phyloP scores from a whole-genome alignment of 441 rosid species.

The Biscutella laevigata region DNA sequence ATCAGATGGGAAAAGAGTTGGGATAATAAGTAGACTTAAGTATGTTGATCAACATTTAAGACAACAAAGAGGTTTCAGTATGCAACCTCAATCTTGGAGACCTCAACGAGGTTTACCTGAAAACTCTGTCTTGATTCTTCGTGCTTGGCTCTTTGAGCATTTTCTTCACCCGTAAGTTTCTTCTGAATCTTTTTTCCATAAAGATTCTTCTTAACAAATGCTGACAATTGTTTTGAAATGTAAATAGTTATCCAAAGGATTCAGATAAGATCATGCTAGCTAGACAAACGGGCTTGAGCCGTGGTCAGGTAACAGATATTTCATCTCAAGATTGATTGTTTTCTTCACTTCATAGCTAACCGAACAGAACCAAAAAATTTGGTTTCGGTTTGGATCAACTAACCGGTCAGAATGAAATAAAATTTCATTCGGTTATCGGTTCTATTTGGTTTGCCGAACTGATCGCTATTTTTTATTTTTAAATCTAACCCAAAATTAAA shows the following conservation, averaged over 20 bases:
- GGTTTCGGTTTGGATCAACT: too few species aligned
- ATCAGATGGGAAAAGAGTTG: constrained; percentile 58
- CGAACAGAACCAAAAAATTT: too few species aligned
- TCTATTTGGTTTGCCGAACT: too few species aligned
- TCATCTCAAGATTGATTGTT: background rate
- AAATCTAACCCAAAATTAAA: too few species aligned
- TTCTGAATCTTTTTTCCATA: background rate
- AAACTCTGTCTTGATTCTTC: constrained; percentile 81
- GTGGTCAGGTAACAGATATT: constrained; percentile 66
- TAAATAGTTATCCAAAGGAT: constrained; percentile 85
- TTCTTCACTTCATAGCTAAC: background rate
- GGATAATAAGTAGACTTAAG: constrained; percentile 59
- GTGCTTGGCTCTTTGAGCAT: constrained; percentile 98
- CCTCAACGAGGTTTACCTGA: constrained; percentile 97
- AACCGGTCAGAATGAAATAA: too few species aligned
- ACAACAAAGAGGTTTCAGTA: constrained; percentile 91
- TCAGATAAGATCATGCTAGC: constrained; percentile 92
- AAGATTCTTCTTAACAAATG: background rate
- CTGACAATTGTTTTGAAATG: background rate
- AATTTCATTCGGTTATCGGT: too few species aligned
- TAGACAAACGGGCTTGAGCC: constrained; percentile 89
- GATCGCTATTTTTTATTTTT: too few species aligned
- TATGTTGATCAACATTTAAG: constrained; percentile 91
- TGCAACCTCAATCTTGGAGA: constrained; percentile 86
- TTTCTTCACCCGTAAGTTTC: constrained; percentile 88